Evolutionary conservation across 768 basidiomycete species (phyloP).

Genomic region (Clitopilus passeckerianus): DNA sequence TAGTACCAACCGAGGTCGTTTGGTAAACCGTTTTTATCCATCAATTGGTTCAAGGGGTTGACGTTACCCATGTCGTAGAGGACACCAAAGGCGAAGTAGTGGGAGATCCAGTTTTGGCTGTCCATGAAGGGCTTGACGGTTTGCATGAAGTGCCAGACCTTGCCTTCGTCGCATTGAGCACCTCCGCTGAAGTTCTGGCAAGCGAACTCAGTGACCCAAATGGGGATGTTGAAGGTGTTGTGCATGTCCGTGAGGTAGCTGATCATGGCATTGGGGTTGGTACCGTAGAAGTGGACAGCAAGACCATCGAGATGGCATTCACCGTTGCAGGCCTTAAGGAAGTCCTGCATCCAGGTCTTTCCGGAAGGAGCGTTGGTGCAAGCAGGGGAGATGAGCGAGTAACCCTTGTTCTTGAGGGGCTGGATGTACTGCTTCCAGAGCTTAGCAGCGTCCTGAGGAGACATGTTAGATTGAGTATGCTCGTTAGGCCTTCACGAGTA

Average conservation of each 20-base stretch:
- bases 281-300: slow-evolving; percentile 71
- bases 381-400: slow-evolving; percentile 60
- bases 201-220: slow-evolving; percentile 73
- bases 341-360: slow-evolving; percentile 57
- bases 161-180: slow-evolving; percentile 28
- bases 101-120: slow-evolving; percentile 29
- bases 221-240: slow-evolving; percentile 29
- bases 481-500: slow-evolving; percentile 51
- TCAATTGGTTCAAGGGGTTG: slow-evolving; percentile 47
- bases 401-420: slow-evolving; percentile 53
- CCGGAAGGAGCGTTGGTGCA: slow-evolving; percentile 58
- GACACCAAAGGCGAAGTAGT: slow-evolving; percentile 62
- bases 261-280: slow-evolving; percentile 39
- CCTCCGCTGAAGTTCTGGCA: slow-evolving; percentile 59
- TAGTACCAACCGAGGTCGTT: slow-evolving; percentile 48
- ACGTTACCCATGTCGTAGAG: slow-evolving; percentile 50
- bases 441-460: slow-evolving; percentile 37
- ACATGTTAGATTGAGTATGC: slow-evolving; percentile 54
- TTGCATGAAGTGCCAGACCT: slow-evolving; percentile 46
- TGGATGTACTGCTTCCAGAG: slow-evolving; percentile 62
- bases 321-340: slow-evolving; percentile 45
- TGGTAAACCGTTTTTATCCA: slow-evolving; percentile 39
- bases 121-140: slow-evolving; percentile 43
- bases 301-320: slow-evolving; percentile 52
- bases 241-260: slow-evolving; percentile 46